Conservation (phyloP, 768 basidiomycete genomes). For the Pisolithus sp. region DNA sequence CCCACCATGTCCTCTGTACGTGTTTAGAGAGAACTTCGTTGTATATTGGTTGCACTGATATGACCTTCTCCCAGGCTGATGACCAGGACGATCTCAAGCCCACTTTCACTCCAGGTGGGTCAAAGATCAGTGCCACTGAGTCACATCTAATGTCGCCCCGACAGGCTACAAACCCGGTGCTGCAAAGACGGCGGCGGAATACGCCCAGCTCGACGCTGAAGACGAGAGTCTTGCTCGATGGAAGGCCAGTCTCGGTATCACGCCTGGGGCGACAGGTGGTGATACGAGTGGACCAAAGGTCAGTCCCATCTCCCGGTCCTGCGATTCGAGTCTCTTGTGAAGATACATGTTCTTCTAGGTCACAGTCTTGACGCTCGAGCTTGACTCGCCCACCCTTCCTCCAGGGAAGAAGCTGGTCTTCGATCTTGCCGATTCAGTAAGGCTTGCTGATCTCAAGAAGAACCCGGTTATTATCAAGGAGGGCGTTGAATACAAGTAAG, state of each 20-base stretch:
- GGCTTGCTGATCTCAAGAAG: constrained; percentile 58
- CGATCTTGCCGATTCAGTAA: constrained; percentile 46
- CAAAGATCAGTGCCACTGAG: constrained; percentile 2
- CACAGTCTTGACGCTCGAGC: constrained; percentile 67
- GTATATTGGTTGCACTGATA: constrained; percentile 1
- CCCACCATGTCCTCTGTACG: constrained; percentile 50
- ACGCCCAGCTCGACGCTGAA: constrained; percentile 76
- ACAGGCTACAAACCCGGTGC: constrained; percentile 71
- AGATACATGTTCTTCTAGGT: constrained; percentile 11
- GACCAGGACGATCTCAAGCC: constrained; percentile 71
- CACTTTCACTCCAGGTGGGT: constrained; percentile 58
- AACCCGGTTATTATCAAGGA: constrained; percentile 76
- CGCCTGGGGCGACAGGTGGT: constrained; percentile 38
- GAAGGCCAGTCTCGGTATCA: constrained; percentile 91
- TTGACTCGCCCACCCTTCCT: constrained; percentile 68
- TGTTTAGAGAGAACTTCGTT: constrained; percentile 8
- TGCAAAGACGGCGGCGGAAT: constrained; percentile 72
- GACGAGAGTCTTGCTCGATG: constrained; percentile 93
- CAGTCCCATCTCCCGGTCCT: constrained; percentile 1
- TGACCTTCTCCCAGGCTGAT: constrained; percentile 35
- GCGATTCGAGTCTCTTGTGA: constrained; percentile 15
- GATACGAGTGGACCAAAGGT: constrained; percentile 63
- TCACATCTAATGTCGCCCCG: constrained; percentile 16
- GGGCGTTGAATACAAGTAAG: constrained; percentile 83
- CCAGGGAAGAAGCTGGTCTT: constrained; percentile 57